Evolutionary conservation across 805 yeast genomes (phyloP), one percentile per base, ranked within the genome.

Genomic region (Brettanomyces sp.): DNA sequence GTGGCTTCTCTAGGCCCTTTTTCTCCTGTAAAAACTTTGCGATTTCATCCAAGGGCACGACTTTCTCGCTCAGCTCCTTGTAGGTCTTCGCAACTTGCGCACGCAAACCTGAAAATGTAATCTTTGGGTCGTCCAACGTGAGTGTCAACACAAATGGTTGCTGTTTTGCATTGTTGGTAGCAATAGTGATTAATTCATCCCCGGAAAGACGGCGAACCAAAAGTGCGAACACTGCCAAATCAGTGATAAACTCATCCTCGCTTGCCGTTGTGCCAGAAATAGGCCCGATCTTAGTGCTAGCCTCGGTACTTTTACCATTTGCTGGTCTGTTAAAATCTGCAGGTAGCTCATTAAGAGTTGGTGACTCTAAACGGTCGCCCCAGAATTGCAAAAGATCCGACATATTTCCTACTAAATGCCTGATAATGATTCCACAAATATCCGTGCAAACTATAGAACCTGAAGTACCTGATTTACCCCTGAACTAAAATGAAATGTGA

Each of bases 111-210:
- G 54, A 48, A 54, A 89, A 85, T 1, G 80, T 58, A 58, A 69
- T 59, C 7, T 68, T 64, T 33, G 85, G 78, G 44, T 77, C 74
- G 49, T 88, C 67, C 23, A 47, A 35, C 33, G 68, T 68, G 40
- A 85, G 67, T 56, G 96, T 73, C 25, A 87, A 60, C 14, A 86
- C 80, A 52, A 80, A 76, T 25, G 78, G 78, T 44, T 68, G 65
- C 37, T 66, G 56, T 5, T 63, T 63, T 3, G 65, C 54, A 24
- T 74, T 63, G 53, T 82, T 79, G 0, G 89, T 80, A n/a, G 90
- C 89, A 49, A 91, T 67, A n/a, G 84, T 81, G 43, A 93, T 81
- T 56, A 91, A 97, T 53, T 91, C 97, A 61, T 91, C 98, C 23
- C 97, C 98, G 2, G 96, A 84, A 41, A 87, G 69, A 58, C 98